These are phyloP conservation scores for Agrocybe praecox DNA, from an alignment of 768 basidiomycete species.

Conservation along the genomic window DNA sequence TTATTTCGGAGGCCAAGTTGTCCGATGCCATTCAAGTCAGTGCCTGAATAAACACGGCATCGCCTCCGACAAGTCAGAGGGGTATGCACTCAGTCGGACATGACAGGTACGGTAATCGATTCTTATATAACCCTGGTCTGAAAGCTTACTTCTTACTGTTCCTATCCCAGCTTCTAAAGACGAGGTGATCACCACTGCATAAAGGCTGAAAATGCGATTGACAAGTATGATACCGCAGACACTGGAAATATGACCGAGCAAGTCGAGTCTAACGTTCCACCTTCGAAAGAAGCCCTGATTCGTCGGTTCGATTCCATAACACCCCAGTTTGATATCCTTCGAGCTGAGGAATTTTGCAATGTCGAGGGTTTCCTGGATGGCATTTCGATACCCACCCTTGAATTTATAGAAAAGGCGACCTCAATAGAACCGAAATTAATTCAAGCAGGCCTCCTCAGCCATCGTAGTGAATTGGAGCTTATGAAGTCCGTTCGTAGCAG, in stretches of 20 bases:
- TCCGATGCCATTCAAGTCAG: not conserved
- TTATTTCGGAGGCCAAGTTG: not conserved
- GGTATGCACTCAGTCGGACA: too few species aligned
- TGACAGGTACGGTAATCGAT: too few species aligned
- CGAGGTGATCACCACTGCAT: too few species aligned
- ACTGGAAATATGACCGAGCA: not conserved
- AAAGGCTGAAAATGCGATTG: too few species aligned
- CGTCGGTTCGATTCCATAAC: not conserved
- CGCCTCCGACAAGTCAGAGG: too few species aligned
- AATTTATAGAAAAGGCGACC: constrained; percentile 7
- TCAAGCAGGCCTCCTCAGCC: constrained; percentile 6
- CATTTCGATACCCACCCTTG: not conserved
- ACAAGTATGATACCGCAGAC: not conserved
- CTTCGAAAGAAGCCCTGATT: not conserved
- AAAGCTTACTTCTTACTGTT: too few species aligned
- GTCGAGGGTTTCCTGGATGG: constrained; percentile 3
- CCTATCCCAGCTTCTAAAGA: too few species aligned
- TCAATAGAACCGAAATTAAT: not conserved
- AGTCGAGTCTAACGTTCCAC: not conserved
- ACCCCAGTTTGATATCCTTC: constrained; percentile 9
- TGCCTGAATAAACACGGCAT: too few species aligned
- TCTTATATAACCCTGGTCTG: too few species aligned
- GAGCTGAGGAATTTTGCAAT: constrained; percentile 11
- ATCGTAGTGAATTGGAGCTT: constrained; percentile 5
- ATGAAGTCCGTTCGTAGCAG: not conserved